Conservation (phyloP, 164 flowering plant species). For the Magnolia kwangsiensis region DNA sequence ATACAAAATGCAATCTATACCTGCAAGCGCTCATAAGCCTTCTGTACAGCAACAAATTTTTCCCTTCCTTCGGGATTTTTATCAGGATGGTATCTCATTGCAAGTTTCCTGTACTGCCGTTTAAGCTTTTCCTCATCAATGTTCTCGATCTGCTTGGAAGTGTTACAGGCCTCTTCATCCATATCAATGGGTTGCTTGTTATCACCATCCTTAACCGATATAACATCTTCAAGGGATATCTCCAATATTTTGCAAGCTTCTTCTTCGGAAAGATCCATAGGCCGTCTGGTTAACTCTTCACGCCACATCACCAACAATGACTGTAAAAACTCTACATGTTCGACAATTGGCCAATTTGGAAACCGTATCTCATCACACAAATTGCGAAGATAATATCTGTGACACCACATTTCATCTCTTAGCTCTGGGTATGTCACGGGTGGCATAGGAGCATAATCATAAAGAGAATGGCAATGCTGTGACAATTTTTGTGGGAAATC, state of each 20-base stretch:
- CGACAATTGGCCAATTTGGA: conserved; percentile 99
- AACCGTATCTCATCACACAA: conserved; percentile 95
- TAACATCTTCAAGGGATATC: conserved; percentile 75
- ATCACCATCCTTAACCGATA: conserved; percentile 37
- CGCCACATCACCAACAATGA: conserved; percentile 99
- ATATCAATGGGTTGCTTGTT: conserved; percentile 30
- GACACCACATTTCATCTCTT: conserved; percentile 99
- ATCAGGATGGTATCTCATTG: conserved; percentile 97
- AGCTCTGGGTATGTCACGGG: conserved; percentile 98
- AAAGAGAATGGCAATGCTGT: conserved; percentile 92
- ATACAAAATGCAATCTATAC: conserved; percentile 29
- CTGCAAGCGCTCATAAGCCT: conserved; percentile 99
- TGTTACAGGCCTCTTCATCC: conserved; percentile 40
- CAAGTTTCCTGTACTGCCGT: conserved; percentile 96
- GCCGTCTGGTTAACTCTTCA: conserved; percentile 91
- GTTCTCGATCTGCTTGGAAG: conserved; percentile 77
- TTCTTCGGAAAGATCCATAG: conserved; percentile 99
- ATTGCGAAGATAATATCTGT: conserved; percentile 94
- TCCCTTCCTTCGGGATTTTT: conserved; percentile 99
- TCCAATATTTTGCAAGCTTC: conserved; percentile 95
- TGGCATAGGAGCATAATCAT: conserved; percentile 99
- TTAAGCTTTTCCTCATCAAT: conserved; percentile 98
- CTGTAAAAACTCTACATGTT: conserved; percentile 96
- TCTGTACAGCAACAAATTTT: conserved; percentile 94
- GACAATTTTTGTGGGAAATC: conserved; percentile 95